A percentile compares a stretch with the other conserved stretches of the same genome.
Conservation (phyloP, 352 stramenopile genomes). For the Thalassiosira hispida region DNA sequence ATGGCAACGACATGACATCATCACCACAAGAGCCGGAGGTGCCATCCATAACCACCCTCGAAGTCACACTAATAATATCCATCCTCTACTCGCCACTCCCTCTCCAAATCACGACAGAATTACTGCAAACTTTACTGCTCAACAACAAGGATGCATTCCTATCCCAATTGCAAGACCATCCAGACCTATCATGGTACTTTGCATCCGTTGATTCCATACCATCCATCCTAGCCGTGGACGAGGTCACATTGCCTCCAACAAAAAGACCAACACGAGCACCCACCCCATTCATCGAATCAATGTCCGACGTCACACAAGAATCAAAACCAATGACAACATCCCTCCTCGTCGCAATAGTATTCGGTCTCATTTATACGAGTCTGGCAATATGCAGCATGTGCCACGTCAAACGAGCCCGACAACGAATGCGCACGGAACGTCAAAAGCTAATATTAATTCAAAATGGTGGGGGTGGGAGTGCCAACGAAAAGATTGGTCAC, state of each 20-base stretch:
- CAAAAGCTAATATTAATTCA: background rate
- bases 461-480: background rate
- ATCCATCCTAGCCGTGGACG: constrained; percentile 5
- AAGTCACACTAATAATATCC: constrained; percentile 29
- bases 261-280: background rate
- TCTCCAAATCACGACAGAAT: constrained; percentile 12
- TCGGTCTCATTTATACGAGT: background rate
- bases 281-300: background rate
- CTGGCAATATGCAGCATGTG: background rate
- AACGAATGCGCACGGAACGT: background rate
- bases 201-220: background rate
- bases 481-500: background rate
- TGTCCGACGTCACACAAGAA: no score
- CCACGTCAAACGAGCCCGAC: constrained; percentile 6
- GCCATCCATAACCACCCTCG: background rate
- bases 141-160: background rate
- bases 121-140: constrained; percentile 9
- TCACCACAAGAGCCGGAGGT: background rate
- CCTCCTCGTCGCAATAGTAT: constrained; percentile 4
- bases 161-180: background rate
- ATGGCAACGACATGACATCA: background rate
- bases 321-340: no score
- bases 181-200: background rate
- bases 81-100: constrained; percentile 11
- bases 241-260: constrained; percentile 10